phyloP scores from a whole-genome alignment of 164 flowering plant genomes.

The Santalum album region DNA sequence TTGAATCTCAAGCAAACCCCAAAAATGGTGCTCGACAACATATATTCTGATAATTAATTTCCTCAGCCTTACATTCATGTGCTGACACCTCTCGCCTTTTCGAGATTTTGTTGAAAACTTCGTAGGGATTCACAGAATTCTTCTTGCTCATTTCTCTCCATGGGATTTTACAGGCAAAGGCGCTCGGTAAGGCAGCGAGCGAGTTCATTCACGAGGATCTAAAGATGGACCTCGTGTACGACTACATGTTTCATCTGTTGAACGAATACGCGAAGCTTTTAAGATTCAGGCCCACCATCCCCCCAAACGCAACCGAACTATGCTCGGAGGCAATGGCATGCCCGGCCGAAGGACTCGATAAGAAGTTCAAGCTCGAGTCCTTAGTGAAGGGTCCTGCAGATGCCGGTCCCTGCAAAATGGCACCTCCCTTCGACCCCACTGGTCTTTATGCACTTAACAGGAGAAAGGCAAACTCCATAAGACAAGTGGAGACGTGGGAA shows the following conservation, averaged over 20 bases:
- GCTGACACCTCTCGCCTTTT: too few species aligned
- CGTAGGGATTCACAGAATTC: too few species aligned
- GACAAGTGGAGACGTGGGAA: slow-evolving; percentile 48
- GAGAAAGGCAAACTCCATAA: slow-evolving; percentile 20
- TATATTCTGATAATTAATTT: too few species aligned
- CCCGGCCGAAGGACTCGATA: slow-evolving; percentile 22
- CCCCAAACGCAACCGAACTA: slow-evolving; percentile 30
- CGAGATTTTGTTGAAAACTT: too few species aligned
- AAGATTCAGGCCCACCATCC: slow-evolving; percentile 37
- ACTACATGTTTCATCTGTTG: slow-evolving; percentile 67
- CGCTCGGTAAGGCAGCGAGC: slow-evolving; percentile 48
- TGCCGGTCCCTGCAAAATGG: slow-evolving; percentile 38
- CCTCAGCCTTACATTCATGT: too few species aligned
- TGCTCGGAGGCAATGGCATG: slow-evolving; percentile 57
- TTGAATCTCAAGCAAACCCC: too few species aligned
- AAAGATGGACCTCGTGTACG: slow-evolving; percentile 59
- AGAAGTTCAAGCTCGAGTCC: slow-evolving; percentile 44
- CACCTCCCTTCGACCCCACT: slow-evolving; percentile 34
- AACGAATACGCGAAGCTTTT: slow-evolving; percentile 52
- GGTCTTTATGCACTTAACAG: slow-evolving; percentile 14
- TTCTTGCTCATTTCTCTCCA: too few species aligned
- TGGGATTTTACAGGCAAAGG: slow-evolving; percentile 37
- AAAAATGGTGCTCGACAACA: too few species aligned
- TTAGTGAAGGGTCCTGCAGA: slow-evolving; percentile 35
- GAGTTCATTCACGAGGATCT: slow-evolving; percentile 40